These are phyloP conservation scores for Diplodia corticola DNA, from an alignment of 2,329 filamentous ascomycete genomes.

Conservation along the genomic window DNA sequence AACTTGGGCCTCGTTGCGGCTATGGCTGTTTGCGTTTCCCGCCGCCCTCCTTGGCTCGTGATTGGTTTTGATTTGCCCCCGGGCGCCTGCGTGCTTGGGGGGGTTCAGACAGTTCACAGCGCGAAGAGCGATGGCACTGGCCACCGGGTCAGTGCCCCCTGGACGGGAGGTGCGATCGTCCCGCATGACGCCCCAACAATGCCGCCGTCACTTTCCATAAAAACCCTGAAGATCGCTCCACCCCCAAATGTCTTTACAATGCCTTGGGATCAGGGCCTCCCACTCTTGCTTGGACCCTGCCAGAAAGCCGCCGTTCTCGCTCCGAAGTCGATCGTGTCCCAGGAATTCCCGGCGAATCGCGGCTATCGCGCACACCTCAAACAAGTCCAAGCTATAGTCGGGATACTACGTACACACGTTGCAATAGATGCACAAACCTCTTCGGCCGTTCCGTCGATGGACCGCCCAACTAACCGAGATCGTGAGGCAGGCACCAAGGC, in stretches of 20 bases:
- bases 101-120: background rate
- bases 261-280: background rate
- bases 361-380: background rate
- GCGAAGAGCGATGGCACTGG: background rate
- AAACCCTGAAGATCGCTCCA: background rate
- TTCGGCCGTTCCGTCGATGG: background rate
- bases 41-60: background rate
- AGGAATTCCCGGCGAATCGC: background rate
- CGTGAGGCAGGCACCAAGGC: background rate
- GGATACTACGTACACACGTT: background rate
- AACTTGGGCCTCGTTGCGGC: background rate
- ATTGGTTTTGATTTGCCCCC: background rate
- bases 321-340: background rate
- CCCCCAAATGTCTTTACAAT: background rate
- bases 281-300: background rate
- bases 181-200: background rate
- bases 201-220: background rate
- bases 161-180: constrained; percentile 2
- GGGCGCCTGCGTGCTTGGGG: background rate
- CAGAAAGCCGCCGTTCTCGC: background rate
- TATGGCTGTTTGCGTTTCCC: background rate
- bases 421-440: background rate
- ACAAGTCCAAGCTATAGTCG: background rate
- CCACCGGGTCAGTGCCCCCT: background rate
- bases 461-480: background rate